A percentile compares a stretch with the other conserved stretches of the same genome.
Evolutionary conservation across 306 rosid genomes (phyloP).

Genomic region (Bauhinia variegata): DNA sequence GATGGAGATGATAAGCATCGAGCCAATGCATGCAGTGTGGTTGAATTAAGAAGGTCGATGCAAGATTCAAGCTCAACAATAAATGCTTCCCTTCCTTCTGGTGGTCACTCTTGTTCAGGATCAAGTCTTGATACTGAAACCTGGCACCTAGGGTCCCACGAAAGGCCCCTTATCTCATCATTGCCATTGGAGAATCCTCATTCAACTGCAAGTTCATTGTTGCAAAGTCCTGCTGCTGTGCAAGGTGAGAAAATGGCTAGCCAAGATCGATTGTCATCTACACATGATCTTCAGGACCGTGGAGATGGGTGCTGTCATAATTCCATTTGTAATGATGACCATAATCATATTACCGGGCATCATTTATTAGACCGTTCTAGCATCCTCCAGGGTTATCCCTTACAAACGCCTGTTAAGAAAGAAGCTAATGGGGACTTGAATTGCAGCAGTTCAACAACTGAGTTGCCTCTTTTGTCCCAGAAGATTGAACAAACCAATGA

Average conservation of each 20-base stretch:
- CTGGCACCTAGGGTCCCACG: slow-evolving; percentile 40
- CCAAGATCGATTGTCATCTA: slow-evolving; percentile 58
- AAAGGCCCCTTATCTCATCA: slow-evolving; percentile 32
- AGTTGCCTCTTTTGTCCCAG: slow-evolving; percentile 55
- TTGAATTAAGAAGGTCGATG: slow-evolving; percentile 38
- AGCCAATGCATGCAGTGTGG: slow-evolving; percentile 43
- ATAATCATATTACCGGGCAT: slow-evolving; percentile 37
- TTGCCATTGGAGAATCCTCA: slow-evolving; percentile 41
- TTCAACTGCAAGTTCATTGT: slow-evolving; percentile 43
- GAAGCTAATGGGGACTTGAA: slow-evolving; percentile 56
- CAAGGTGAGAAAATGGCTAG: slow-evolving; percentile 45
- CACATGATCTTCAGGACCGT: slow-evolving; percentile 48
- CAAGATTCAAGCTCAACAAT: slow-evolving; percentile 52
- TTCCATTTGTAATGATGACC: slow-evolving; percentile 49
- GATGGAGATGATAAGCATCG: slow-evolving; percentile 37
- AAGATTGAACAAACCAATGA: slow-evolving; percentile 46
- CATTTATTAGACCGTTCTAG: slow-evolving; percentile 43
- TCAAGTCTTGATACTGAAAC: slow-evolving; percentile 47
- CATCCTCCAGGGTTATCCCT: slow-evolving; percentile 59
- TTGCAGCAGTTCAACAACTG: slow-evolving; percentile 46
- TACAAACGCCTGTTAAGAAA: slow-evolving; percentile 45
- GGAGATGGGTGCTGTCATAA: slow-evolving; percentile 37
- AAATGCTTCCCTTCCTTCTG: slow-evolving; percentile 45
- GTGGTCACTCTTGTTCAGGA: slow-evolving; percentile 59
- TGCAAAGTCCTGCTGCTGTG: slow-evolving; percentile 43